Percentiles rank a stretch among this genome's conserved stretches.
Conservation (phyloP, 305 asterid genomes). For the Andrographis paniculata region DNA sequence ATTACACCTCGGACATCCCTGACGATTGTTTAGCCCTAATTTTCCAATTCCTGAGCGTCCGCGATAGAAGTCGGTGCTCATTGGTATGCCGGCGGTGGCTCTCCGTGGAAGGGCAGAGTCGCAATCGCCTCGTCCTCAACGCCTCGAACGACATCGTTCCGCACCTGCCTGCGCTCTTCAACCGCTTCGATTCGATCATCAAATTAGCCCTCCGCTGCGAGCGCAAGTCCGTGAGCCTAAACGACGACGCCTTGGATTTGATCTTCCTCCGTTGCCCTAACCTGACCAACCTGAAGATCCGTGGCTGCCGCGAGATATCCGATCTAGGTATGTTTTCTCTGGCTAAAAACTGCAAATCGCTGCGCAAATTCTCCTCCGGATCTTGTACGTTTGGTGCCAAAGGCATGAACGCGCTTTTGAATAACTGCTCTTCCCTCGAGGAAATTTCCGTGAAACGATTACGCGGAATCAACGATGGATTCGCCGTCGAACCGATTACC, state of each 20-base stretch:
- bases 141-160: constrained; percentile 28
- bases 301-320: constrained; percentile 55
- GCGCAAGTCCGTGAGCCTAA: constrained; percentile 37
- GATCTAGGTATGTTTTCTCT: constrained; percentile 47
- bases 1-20: constrained; percentile 37
- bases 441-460: constrained; percentile 48
- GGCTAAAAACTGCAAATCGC: constrained; percentile 37
- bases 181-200: constrained; percentile 43
- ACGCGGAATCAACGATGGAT: constrained; percentile 41
- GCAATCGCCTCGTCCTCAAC: constrained; percentile 44
- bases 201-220: constrained; percentile 56
- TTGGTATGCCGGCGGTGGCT: constrained; percentile 58
- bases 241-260: constrained; percentile 37
- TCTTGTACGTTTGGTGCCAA: constrained; percentile 53
- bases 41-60: constrained; percentile 47
- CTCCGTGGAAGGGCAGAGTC: constrained; percentile 54
- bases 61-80: constrained; percentile 45
- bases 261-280: constrained; percentile 35
- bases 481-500: constrained; percentile 37
- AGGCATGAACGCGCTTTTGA: constrained; percentile 50
- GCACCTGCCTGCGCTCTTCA: constrained; percentile 33
- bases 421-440: constrained; percentile 36
- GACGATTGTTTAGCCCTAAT: constrained; percentile 49
- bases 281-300: constrained; percentile 50
- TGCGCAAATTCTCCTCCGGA: constrained; percentile 47